phyloP scores from a whole-genome alignment of 768 basidiomycete genomes.

The Lentinula sp. region DNA sequence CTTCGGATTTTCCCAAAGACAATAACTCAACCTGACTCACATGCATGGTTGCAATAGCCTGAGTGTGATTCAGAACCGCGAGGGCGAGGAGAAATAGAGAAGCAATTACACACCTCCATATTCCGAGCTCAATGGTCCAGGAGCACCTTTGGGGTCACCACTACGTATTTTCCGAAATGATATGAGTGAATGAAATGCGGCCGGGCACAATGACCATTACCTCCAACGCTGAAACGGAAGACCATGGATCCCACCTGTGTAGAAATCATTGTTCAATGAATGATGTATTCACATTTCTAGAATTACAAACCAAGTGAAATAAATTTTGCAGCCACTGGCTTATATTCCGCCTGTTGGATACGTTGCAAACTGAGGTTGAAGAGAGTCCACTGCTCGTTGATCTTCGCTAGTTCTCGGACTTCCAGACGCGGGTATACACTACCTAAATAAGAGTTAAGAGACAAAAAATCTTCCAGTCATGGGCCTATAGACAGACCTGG shows the following conservation, averaged over 20 bases:
- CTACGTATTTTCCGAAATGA: background rate
- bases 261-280: background rate
- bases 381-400: background rate
- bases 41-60: background rate
- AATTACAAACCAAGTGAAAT: background rate
- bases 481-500: background rate
- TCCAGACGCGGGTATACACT: background rate
- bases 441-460: background rate
- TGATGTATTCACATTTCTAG: background rate
- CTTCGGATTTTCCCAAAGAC: background rate
- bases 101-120: background rate
- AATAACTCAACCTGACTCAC: background rate
- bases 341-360: background rate
- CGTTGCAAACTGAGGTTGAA: background rate
- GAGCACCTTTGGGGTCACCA: background rate
- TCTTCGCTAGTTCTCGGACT: background rate
- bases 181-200: background rate
- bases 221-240: background rate
- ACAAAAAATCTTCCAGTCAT: background rate
- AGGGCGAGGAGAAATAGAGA: background rate
- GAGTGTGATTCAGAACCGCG: background rate
- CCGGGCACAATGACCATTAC: background rate
- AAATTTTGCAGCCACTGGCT: background rate
- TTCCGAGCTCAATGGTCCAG: background rate
- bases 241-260: background rate